phyloP scores from a whole-genome alignment of 345 rosid species.

The Streptanthus diversifolius region DNA sequence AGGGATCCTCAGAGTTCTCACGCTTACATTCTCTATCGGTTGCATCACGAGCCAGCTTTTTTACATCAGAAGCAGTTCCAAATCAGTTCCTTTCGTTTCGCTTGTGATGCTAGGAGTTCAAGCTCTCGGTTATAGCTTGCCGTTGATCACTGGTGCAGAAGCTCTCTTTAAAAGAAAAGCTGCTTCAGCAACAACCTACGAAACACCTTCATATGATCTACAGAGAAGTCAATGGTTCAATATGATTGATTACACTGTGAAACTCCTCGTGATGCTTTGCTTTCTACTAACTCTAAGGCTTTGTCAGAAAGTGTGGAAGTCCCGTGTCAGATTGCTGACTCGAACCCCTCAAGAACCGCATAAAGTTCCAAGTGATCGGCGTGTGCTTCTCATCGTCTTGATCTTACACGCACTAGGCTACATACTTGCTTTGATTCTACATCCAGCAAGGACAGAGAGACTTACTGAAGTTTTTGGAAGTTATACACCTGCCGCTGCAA shows the following conservation, averaged over 20 bases:
- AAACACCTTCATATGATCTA: slow-evolving; percentile 46
- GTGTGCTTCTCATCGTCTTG: slow-evolving; percentile 46
- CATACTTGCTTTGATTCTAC: slow-evolving; percentile 44
- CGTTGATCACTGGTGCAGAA: slow-evolving; percentile 81
- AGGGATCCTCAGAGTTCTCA: slow-evolving; percentile 67
- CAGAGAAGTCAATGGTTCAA: slow-evolving; percentile 66
- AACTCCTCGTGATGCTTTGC: slow-evolving; percentile 66
- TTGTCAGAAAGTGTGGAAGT: slow-evolving; percentile 83
- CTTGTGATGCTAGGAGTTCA: slow-evolving; percentile 88
- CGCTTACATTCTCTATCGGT: slow-evolving; percentile 63
- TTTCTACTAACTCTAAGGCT: slow-evolving; percentile 74
- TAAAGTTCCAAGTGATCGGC: slow-evolving; percentile 62
- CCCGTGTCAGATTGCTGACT: slow-evolving; percentile 52
- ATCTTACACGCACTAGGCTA: slow-evolving; percentile 56
- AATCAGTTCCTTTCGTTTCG: slow-evolving; percentile 55
- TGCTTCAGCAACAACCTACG: slow-evolving; percentile 43
- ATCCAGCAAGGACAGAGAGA: slow-evolving; percentile 40
- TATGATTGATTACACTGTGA: slow-evolving; percentile 65
- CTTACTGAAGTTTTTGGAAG: slow-evolving; percentile 27
- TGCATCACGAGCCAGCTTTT: slow-evolving; percentile 70
- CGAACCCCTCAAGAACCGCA: slow-evolving; percentile 53
- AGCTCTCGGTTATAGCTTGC: slow-evolving; percentile 76
- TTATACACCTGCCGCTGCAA: not conserved
- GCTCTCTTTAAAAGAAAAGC: slow-evolving; percentile 60
- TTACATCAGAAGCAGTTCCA: slow-evolving; percentile 45